Evolutionary conservation across 2,329 filamentous ascomycete species (phyloP).

Genomic region (Periconia macrospinosa): DNA sequence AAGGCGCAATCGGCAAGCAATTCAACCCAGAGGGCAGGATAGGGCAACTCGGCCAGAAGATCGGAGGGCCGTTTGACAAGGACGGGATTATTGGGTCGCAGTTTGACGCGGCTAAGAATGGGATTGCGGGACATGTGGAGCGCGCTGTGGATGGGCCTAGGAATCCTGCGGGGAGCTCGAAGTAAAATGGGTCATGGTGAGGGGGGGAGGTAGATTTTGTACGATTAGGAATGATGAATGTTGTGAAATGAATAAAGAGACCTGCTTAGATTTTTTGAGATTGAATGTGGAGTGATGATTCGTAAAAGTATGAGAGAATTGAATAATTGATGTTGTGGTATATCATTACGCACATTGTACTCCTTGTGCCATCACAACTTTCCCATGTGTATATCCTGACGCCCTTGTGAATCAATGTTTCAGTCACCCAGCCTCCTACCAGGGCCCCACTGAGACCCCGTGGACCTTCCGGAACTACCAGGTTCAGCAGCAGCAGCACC

Average conservation of each 20-base stretch:
- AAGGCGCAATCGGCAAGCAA: slow-evolving; percentile 58
- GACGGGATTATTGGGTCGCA: slow-evolving; percentile 59
- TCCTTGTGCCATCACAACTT: not conserved
- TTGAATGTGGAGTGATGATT: not conserved
- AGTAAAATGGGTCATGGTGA: slow-evolving; percentile 11
- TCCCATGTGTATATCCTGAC: not conserved
- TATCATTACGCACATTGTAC: not conserved
- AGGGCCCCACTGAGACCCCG: slow-evolving; percentile 31
- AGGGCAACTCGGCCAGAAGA: slow-evolving; percentile 54
- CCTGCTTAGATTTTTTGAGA: too few relatives aligned
- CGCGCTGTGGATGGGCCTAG: slow-evolving; percentile 46
- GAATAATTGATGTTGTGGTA: not conserved
- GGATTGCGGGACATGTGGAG: slow-evolving; percentile 59
- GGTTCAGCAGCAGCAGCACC: slow-evolving; percentile 10
- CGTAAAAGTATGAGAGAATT: not conserved
- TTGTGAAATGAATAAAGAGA: too few relatives aligned
- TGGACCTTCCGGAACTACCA: slow-evolving; percentile 29
- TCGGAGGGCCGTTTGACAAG: slow-evolving; percentile 50
- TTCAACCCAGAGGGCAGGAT: slow-evolving; percentile 55
- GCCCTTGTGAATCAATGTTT: not conserved
- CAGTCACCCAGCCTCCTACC: slow-evolving; percentile 34
- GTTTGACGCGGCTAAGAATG: slow-evolving; percentile 56
- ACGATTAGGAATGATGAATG: not conserved
- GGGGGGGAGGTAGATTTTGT: not conserved
- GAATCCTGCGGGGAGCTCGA: slow-evolving; percentile 35